Evolutionary conservation across 345 rosid species (phyloP), one percentile per base, ranked within the genome.

Genomic region (Trapa incisa): DNA sequence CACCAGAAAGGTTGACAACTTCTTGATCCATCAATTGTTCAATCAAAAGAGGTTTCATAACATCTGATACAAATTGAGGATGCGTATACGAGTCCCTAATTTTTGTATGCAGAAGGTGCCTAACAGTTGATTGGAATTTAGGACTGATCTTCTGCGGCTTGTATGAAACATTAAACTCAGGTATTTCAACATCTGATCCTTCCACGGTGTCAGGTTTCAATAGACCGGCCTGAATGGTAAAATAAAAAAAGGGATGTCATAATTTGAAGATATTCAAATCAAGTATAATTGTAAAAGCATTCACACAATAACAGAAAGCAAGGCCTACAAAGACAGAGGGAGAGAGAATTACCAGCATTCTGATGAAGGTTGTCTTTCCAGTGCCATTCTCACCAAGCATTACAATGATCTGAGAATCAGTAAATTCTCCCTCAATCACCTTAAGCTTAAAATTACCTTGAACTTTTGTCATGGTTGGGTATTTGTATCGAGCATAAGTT

Each of bases 321-420:
- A 47, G n/a, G 14, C 42, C 1, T 5, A 47, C 11, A 39, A 53
- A 43, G 47, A 33, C 63, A 54, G 38, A 71, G 22, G 67, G 75
- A 58, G 1, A 39, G 71, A 50, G 22, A 50, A 50, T 53, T 85
- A 95, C 99, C 99, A 91, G 96, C 99, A 91, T 91, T 50, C 99
- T 87, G 38, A 91, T 91, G 68, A 91, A 95, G 35, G 99, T 95
- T 66, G 99, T 91, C 80, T 95, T 95, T 74, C 99, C 97, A 15
- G 96, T 91, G 54, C 99, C 97, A 76, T 95, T 95, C 87, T 95
- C 99, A 53, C 99, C 97, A 74, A 95, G 80, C 99, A 95, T 95
- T 1, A 95, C 96, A 72, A 91, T 68, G 70, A 95, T 95, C 81
- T 95, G 99, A 47, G 99, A 95, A 76, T 95, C 99, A 1, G 99